Evolutionary conservation across 805 yeast species (phyloP), one percentile per base, ranked within the genome.

Genomic region (Pichia phayaonensis): DNA sequence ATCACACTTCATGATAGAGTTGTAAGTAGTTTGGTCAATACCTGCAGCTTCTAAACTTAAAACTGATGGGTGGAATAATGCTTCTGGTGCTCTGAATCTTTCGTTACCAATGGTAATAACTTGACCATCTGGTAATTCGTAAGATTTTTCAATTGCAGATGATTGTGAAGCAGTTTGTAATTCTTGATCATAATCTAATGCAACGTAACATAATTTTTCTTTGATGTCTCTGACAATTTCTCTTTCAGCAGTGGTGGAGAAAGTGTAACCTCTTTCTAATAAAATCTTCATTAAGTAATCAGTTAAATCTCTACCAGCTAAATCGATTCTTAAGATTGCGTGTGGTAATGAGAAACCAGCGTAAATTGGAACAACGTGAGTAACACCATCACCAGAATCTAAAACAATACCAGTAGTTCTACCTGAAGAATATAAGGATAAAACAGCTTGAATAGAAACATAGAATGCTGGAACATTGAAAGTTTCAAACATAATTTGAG

Each of bases 31-130:
- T 81, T 94, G 98, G 77, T 94, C 97, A 74, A 94, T 89, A 86
- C 99, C 99, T 70, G 95, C 90, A 71, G 96, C 87, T 81, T 94
- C 99, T 67, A 79, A 75, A 67, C 83, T 83, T 63, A 85, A 74
- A 69, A 86, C 92, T 62, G 95, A 79, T 71, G 99, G 99, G 77
- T 94, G 95, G 97, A 94, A 94, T 72, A 94, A 82, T 66, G 97
- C 98, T 81, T 94, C 99, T 74, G 99, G 95, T 64, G 97, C 95
- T 83, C 98, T 92, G 86, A 94, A 94, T 80, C 99, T 90, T 83
- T 94, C 99, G 79, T 94, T 92, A 80, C 98, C 98, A 67, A 94
- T 90, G 71, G 98, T 92, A 73, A 94, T 92, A 68, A 92, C 98
- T 81, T 90, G 97, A 67, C 99, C 99, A 77, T 94, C 99, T 71